Percentiles rank a stretch among this genome's conserved stretches.
phyloP scores from a whole-genome alignment of 148 eudicot genomes.

The Persicaria maculosa region DNA sequence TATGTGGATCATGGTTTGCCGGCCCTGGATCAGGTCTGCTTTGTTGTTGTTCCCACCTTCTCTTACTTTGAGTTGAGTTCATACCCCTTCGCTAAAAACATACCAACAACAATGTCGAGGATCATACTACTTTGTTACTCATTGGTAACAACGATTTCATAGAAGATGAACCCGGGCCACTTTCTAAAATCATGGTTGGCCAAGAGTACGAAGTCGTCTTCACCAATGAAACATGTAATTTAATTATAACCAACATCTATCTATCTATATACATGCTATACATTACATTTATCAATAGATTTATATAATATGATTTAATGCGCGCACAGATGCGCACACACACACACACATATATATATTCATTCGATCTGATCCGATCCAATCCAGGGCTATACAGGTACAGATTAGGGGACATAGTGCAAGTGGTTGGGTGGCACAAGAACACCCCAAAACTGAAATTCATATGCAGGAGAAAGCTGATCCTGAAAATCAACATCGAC shows the following conservation, averaged over 20 bases:
- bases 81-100: slow-evolving; percentile 42
- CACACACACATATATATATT: too few species aligned
- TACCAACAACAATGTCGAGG: not conserved
- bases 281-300: too few species aligned
- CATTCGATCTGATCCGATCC: too few species aligned
- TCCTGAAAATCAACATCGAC: slow-evolving; percentile 67
- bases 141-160: slow-evolving; percentile 29
- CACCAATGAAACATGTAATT: slow-evolving; percentile 63
- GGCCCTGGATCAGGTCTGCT: slow-evolving; percentile 43
- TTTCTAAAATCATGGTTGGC: slow-evolving; percentile 51
- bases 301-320: too few species aligned
- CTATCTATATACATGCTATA: not conserved
- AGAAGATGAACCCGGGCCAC: slow-evolving; percentile 62
- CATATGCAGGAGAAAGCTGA: slow-evolving; percentile 59
- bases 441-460: slow-evolving; percentile 61
- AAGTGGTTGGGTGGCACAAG: slow-evolving; percentile 51
- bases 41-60: slow-evolving; percentile 53
- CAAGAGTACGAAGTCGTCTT: slow-evolving; percentile 66
- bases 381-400: slow-evolving; percentile 61
- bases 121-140: too few species aligned
- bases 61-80: slow-evolving; percentile 53
- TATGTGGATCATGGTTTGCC: slow-evolving; percentile 45
- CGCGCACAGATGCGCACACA: too few species aligned
- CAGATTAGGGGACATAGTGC: slow-evolving; percentile 69
- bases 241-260: too few species aligned